Evolutionary conservation across 495 filamentous ascomycete genomes (phyloP), one percentile per base, ranked within the genome.

Genomic region (Penicillium angulare): DNA sequence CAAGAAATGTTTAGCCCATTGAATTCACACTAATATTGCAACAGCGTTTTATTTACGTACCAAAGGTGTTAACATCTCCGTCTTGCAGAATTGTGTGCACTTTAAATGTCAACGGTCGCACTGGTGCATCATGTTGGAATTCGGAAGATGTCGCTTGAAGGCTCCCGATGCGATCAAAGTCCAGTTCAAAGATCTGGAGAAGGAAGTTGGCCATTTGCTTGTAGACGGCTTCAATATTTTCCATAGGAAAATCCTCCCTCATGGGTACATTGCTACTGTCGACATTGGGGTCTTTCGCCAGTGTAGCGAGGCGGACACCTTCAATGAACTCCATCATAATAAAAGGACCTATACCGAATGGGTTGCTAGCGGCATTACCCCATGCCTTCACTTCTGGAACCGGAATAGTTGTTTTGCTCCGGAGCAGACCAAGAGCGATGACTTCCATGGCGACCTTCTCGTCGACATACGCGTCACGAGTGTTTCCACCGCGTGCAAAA

Each of bases 361-460:
- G 20, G 10, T 31, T 32, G 18, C 22, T 57, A 10, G 32, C 34
- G 8, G 34, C 2, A 38, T 2, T 44, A 23, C 76, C 73, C 73
- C 69, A 79, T n/a, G 60, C 63, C 8, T 43, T 34, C 7, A 76
- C 50, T 36, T 7, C 47, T n/a, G 69, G 73, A 31, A 75, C 60
- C 10, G 74, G 74, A 45, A 77, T 77, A 1, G 65, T 71, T 41
- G 74, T 79, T 17, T 57, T 57, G 7, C 66, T 44, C 33, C 45
- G 49, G 47, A 77, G 56, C 31, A 69, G 59, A 43, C 50, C 36
- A n/a, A 79, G 49, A 20, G 69, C 60, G 3, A 45, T 24, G 3
- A 74, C 71, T 29, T 76, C 76, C 55, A 71, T 76, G 8, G 64
- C 53, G 44, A 77, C 63, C 48, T 77, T 77, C 44, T 77, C 71